Evolutionary conservation across 1,284 basidiomycete species (phyloP).

Genomic region (Anthracocystis walkeri): DNA sequence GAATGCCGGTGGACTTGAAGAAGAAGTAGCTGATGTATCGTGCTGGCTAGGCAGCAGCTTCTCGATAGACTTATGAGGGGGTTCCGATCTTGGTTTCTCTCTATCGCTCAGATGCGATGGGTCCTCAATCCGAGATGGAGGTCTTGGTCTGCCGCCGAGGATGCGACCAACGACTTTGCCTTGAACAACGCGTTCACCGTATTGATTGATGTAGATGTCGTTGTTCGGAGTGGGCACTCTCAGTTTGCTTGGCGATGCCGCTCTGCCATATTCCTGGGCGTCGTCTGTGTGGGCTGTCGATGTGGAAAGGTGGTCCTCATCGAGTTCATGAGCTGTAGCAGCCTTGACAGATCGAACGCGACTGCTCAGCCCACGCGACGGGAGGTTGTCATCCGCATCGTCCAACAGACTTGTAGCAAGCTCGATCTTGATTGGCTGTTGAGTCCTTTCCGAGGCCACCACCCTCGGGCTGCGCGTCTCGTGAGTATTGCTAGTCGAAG

Average conservation of each 20-base stretch:
- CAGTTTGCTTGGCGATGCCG: constrained; percentile 23
- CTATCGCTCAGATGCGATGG: background rate
- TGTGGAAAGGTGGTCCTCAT: background rate
- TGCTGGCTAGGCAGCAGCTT: background rate
- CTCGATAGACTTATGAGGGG: background rate
- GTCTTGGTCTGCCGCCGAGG: constrained; percentile 39
- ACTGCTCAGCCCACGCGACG: constrained; percentile 27
- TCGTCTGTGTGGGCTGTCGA: background rate
- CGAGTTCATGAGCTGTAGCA: constrained; percentile 4
- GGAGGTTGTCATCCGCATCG: constrained; percentile 40
- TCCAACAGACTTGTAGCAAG: constrained; percentile 9
- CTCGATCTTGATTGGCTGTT: constrained; percentile 22
- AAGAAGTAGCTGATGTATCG: background rate
- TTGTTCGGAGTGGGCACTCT: constrained; percentile 26
- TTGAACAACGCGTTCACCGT: constrained; percentile 46
- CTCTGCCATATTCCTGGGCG: background rate
- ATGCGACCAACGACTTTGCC: constrained; percentile 49
- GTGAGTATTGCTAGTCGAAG: background rate
- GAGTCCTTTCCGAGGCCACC: background rate
- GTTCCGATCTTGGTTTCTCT: background rate
- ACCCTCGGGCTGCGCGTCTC: constrained; percentile 7
- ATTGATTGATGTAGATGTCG: constrained; percentile 56
- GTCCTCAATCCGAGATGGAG: constrained; percentile 10
- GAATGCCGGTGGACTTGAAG: constrained; percentile 42
- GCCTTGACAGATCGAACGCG: constrained; percentile 33